These are phyloP conservation scores for Funneliformis mosseae DNA, from an alignment of 192 early-diverging fungal genomes.

Conservation along the genomic window DNA sequence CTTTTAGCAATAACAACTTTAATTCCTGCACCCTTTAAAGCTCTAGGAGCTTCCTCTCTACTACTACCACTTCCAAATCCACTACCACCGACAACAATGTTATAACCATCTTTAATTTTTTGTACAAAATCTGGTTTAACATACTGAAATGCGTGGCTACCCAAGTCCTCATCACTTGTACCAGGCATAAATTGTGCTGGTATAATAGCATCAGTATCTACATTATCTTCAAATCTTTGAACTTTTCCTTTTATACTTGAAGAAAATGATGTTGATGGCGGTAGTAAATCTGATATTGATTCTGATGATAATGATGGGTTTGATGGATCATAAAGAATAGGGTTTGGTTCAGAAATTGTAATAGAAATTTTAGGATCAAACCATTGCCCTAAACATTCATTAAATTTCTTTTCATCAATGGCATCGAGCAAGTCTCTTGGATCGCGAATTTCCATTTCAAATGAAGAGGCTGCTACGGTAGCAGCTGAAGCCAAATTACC, in stretches of 20 bases:
- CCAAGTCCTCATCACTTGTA: slow-evolving; percentile 68
- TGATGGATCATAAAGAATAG: slow-evolving; percentile 48
- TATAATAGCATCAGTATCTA: slow-evolving; percentile 82
- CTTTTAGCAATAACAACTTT: slow-evolving; percentile 83
- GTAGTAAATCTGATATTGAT: slow-evolving; percentile 19
- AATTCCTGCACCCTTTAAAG: slow-evolving; percentile 66
- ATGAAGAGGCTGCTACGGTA: slow-evolving; percentile 77
- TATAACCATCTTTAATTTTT: slow-evolving; percentile 61
- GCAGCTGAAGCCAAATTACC: slow-evolving; percentile 78
- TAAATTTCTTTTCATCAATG: slow-evolving; percentile 65
- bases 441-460: slow-evolving; percentile 72
- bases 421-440: slow-evolving; percentile 66
- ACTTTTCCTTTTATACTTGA: slow-evolving; percentile 63
- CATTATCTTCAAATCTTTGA: slow-evolving; percentile 74
- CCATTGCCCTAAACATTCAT: slow-evolving; percentile 67
- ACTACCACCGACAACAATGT: slow-evolving; percentile 70
- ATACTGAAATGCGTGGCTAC: slow-evolving; percentile 71
- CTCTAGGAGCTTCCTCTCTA: slow-evolving; percentile 79
- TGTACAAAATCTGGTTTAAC: slow-evolving; percentile 75
- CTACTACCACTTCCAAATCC: slow-evolving; percentile 80
- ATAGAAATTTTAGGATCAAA: slow-evolving; percentile 63
- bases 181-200: slow-evolving; percentile 78
- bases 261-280: slow-evolving; percentile 42
- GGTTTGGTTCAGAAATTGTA: slow-evolving; percentile 66
- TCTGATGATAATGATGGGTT: slow-evolving; percentile 10